A percentile compares a stretch with the other conserved stretches of the same genome.
phyloP scores from a whole-genome alignment of 2,329 filamentous ascomycete species.

The Beauveria caledonica region DNA sequence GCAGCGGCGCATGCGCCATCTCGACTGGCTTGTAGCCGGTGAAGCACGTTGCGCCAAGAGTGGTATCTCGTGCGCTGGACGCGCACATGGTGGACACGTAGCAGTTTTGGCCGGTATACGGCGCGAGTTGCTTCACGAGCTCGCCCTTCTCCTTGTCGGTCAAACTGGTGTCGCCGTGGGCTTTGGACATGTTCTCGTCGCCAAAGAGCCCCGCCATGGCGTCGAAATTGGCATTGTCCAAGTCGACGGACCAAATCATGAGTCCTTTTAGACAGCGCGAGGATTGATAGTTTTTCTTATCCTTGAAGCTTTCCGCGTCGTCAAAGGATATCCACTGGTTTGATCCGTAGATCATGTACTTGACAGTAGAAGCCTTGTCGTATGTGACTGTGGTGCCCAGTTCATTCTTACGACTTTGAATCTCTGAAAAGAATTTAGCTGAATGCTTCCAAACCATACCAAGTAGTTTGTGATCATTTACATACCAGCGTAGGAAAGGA shows the following conservation, averaged over 20 bases:
- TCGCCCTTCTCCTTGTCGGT: conserved; percentile 8
- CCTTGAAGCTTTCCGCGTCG: conserved; percentile 17
- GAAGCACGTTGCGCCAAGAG: background rate
- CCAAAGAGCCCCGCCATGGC: conserved; percentile 18
- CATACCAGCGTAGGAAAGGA: conserved; percentile 19
- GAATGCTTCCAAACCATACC: background rate
- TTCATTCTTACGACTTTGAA: conserved; percentile 19
- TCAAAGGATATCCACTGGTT: conserved; percentile 34
- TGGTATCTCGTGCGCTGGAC: background rate
- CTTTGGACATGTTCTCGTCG: conserved; percentile 9
- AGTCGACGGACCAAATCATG: conserved; percentile 22
- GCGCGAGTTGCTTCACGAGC: conserved; percentile 14
- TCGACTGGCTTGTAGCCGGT: background rate
- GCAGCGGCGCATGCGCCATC: background rate
- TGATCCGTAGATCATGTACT: conserved; percentile 23
- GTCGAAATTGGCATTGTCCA: conserved; percentile 18
- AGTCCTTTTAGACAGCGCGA: conserved; percentile 17
- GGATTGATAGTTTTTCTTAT: conserved; percentile 16
- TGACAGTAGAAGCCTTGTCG: conserved; percentile 22
- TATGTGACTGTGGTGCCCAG: conserved; percentile 16
- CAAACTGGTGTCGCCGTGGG: background rate
- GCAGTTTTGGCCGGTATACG: conserved; percentile 21
- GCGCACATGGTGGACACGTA: conserved; percentile 18
- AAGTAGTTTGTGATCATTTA: background rate
- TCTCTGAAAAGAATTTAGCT: conserved; percentile 20